Evolutionary conservation across 169 alveolate genomes (phyloP), one percentile per base, ranked within the genome.

Genomic region (Eimeria maxima): DNA sequence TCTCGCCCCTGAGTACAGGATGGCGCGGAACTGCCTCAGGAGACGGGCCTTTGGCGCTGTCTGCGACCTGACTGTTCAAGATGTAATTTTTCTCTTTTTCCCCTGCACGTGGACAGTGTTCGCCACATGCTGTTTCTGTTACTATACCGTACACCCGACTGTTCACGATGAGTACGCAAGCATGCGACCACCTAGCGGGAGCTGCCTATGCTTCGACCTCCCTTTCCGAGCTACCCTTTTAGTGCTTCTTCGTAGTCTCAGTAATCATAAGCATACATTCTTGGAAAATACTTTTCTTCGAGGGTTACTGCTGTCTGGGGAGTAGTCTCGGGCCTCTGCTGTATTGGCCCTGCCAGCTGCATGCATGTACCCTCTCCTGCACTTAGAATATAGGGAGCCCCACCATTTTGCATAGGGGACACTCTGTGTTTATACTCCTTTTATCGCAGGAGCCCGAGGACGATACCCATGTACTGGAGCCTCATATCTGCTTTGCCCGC

Each of bases 391-490:
- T 7, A 14, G 1, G 60, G 60, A 2, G n/a, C 27, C 27, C 8
- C 69, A 60, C 20, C 69, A 18, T 60, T 8, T 6, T 60, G 69
- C 69, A 20, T n/a, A 38, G 16, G n/a, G 14, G 6, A 8, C 74
- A 1, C 42, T 14, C 10, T n/a, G 16, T 65, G 6, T 65, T 22
- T 24, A 3, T 65, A 44, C 42, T 0, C n/a, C 6, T 65, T 20
- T n/a, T 73, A 7, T 24, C n/a, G 45, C 44, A 92, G 96, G 74
- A 50, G 44, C 92, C 96, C 96, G 33, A 92, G 83, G 87, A 92
- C 96, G 50, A 33, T 92, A 18, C 96, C 96, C 22, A 92, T 92
- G 96, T 92, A 92, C 86, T 92, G 91, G 91, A 92, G 87, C 74
- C 93, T 92, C 42, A 76, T 92, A 22, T 92, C 96, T 33, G 84